Conservation (phyloP, 495 filamentous ascomycete genomes). For the Hypoxylon trugodes region DNA sequence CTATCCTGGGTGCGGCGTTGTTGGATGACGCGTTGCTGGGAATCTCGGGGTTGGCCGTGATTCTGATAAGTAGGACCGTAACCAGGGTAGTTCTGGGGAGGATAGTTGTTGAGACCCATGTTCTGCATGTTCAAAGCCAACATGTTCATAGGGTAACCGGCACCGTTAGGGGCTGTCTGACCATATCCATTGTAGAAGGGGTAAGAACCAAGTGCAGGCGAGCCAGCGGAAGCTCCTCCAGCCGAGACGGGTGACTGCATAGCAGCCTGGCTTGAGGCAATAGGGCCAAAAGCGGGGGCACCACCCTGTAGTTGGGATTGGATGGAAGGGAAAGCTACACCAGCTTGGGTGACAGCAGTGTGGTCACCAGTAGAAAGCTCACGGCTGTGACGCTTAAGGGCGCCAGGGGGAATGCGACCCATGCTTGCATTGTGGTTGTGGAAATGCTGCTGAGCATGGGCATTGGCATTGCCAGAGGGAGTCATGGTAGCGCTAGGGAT, state of each 20-base stretch:
- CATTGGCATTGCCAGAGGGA: conserved; percentile 60
- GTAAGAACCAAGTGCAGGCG: conserved; percentile 49
- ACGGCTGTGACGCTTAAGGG: conserved; percentile 70
- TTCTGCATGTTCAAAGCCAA: conserved; percentile 67
- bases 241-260: conserved; percentile 44
- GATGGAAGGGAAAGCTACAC: conserved; percentile 58
- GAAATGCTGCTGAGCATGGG: conserved; percentile 77
- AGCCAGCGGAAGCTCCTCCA: conserved; percentile 41
- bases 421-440: conserved; percentile 85
- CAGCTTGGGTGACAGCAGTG: conserved; percentile 54
- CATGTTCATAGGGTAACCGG: conserved; percentile 61
- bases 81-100: conserved; percentile 58
- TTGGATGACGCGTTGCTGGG: conserved; percentile 74
- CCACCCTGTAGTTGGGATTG: conserved; percentile 79
- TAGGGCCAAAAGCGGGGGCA: conserved; percentile 74
- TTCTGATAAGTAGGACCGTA: conserved; percentile 56
- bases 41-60: conserved; percentile 63
- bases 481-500: conserved; percentile 44
- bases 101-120: conserved; percentile 62
- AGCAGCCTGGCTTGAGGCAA: conserved; percentile 45
- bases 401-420: conserved; percentile 75
- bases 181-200: conserved; percentile 53
- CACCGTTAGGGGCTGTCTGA: conserved; percentile 31
- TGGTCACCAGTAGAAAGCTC: conserved; percentile 64
- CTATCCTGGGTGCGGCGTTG: conserved; percentile 71